Evolutionary conservation across 2,329 filamentous ascomycete species (phyloP), one percentile per base, ranked within the genome.

Genomic region (Alternaria triticina): DNA sequence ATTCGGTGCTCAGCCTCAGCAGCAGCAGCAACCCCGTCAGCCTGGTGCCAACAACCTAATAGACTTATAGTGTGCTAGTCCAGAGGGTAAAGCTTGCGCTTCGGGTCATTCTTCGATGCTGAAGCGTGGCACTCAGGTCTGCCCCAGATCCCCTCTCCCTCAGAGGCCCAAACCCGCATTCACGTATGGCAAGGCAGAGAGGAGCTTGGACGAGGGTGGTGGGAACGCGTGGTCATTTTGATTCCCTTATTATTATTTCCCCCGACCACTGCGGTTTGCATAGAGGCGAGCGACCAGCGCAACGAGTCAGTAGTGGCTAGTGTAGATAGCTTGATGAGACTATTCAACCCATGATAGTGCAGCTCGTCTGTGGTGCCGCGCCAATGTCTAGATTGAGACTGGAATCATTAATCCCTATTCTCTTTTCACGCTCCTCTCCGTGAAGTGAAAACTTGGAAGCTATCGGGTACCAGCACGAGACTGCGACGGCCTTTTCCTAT

Each of bases 31-130:
- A 57, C 56, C 59, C 57, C 82, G 81, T 65, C 82, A 82, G 59
- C 80, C 82, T 63, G 82, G 83, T 56, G 80, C 83, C 61, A 86
- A 86, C 58, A 90, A 88, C 74, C 76, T 90, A 81, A 90, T 90
- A 76, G 88, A 90, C 78, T 78, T 90, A 72, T 88, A 67, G 58
- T 40, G 54, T 17, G 25, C n/a, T 43, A 7, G 30, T 11, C 40
- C 13, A 40, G 36, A 17, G 2, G n/a, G 36, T 17, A 17, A 40
- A 17, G 36, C 36, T 6, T 6, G 36, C 36, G 36, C 36, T 17
- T 40, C 36, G n/a, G n/a, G 36, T 40, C 36, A 40, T 40, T 40
- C 36, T 40, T 70, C 40, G 50, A 28, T 56, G 50, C 43, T 54
- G 46, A 23, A 51, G 36, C 12, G 33, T 8, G 30, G 23, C 36